These are phyloP conservation scores for Cladosporium sp. DNA, from an alignment of 2,329 filamentous ascomycete species.

Conservation along the genomic window DNA sequence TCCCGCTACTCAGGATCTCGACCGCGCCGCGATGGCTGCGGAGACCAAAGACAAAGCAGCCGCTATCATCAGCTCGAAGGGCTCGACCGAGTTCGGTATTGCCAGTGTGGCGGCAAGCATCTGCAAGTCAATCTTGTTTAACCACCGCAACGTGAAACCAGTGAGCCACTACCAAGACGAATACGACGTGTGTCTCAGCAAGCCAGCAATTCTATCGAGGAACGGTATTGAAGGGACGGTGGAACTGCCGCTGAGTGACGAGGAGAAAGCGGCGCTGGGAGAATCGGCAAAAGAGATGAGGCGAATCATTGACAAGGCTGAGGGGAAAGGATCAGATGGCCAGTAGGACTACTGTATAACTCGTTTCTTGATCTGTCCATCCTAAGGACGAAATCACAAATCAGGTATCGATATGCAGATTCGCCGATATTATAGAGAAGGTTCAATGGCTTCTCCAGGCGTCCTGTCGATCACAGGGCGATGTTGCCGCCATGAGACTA, in stretches of 20 bases:
- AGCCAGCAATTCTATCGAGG: conserved; percentile 52
- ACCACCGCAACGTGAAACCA: conserved; percentile 49
- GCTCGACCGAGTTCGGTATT: conserved; percentile 53
- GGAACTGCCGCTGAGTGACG: conserved; percentile 37
- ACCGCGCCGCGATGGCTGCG: conserved; percentile 41
- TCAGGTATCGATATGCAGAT: background rate
- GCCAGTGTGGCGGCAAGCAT: conserved; percentile 50
- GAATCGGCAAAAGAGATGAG: conserved; percentile 39
- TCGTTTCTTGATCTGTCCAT: background rate
- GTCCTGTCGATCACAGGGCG: background rate
- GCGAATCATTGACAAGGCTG: conserved; percentile 40
- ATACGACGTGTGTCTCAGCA: conserved; percentile 51
- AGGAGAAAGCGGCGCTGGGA: conserved; percentile 36
- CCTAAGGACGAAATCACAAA: background rate
- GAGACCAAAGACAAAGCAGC: conserved; percentile 50
- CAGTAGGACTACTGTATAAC: background rate
- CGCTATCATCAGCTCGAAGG: conserved; percentile 52
- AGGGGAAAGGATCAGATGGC: conserved; percentile 32
- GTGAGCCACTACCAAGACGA: conserved; percentile 53
- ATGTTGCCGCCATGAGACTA: background rate
- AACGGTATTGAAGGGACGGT: conserved; percentile 47
- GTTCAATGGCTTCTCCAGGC: background rate
- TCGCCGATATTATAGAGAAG: background rate
- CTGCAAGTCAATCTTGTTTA: conserved; percentile 53
- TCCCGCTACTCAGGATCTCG: conserved; percentile 33